Percentiles rank a stretch among this genome's conserved stretches.
Evolutionary conservation across 495 filamentous ascomycete genomes (phyloP).

Genomic region (Cercophora scortea): DNA sequence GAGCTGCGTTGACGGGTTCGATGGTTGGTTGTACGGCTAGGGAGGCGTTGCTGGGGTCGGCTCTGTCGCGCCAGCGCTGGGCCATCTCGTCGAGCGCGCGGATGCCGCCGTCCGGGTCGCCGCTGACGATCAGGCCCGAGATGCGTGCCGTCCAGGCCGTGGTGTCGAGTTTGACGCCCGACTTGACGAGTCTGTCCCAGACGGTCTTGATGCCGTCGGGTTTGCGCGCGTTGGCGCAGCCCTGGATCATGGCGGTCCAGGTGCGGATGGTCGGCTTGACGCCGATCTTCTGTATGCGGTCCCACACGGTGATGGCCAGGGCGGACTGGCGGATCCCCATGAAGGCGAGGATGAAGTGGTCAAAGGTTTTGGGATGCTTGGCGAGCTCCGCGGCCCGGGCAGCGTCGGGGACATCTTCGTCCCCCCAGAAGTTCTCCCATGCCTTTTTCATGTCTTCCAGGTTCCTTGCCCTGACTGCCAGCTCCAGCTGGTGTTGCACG

Average conservation of each 20-base stretch:
- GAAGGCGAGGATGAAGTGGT: constrained; percentile 42
- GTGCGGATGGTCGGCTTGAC: constrained; percentile 46
- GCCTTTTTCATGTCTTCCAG: constrained; percentile 11
- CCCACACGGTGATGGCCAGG: constrained; percentile 51
- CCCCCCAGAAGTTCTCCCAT: constrained; percentile 27
- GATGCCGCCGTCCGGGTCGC: constrained; percentile 41
- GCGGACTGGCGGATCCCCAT: constrained; percentile 40
- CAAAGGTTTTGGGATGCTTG: constrained; percentile 33
- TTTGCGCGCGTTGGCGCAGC: constrained; percentile 43
- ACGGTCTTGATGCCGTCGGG: constrained; percentile 42
- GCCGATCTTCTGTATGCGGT: constrained; percentile 43
- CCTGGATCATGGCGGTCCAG: constrained; percentile 58
- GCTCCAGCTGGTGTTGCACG: constrained; percentile 9
- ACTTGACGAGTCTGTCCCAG: constrained; percentile 48
- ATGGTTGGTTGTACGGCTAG: constrained; percentile 48
- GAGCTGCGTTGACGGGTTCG: constrained; percentile 54
- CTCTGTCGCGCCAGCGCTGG: constrained; percentile 38
- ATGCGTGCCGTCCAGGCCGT: constrained; percentile 56
- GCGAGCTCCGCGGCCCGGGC: constrained; percentile 9
- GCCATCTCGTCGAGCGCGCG: constrained; percentile 54
- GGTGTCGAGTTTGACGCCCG: constrained; percentile 47
- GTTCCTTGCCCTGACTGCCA: constrained; percentile 11
- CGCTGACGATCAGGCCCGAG: constrained; percentile 45
- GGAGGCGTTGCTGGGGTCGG: constrained; percentile 18
- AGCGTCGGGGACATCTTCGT: constrained; percentile 11